Evolutionary conservation across 2,329 filamentous ascomycete genomes (phyloP).

Genomic region (Plenodomus lindquistii): DNA sequence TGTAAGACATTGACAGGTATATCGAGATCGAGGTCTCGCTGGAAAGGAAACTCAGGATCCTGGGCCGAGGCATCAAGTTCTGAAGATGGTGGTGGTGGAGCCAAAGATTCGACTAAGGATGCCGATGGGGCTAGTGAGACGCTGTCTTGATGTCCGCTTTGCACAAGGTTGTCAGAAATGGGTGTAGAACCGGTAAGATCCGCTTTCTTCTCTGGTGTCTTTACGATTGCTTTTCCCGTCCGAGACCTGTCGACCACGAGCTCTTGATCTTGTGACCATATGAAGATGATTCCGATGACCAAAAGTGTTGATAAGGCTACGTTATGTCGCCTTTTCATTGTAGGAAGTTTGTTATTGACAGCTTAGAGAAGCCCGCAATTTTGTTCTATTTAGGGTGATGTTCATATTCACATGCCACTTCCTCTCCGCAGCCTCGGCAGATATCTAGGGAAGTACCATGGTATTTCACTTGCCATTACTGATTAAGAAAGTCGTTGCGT

Average conservation of each 20-base stretch:
- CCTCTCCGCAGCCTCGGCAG: no score
- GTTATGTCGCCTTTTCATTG: constrained; percentile 12
- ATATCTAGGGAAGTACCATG: no score
- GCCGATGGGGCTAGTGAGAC: background rate
- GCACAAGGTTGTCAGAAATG: background rate
- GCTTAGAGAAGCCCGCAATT: background rate
- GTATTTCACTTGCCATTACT: no score
- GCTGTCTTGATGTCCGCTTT: background rate
- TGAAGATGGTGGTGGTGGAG: background rate
- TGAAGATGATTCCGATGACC: constrained; percentile 6
- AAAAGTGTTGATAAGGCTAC: constrained; percentile 9
- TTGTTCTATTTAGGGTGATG: background rate
- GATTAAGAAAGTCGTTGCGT: no score
- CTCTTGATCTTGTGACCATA: constrained; percentile 3
- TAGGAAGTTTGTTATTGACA: background rate
- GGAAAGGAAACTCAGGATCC: constrained; percentile 27
- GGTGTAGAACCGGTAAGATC: background rate
- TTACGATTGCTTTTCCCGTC: background rate
- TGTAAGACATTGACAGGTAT: constrained; percentile 22
- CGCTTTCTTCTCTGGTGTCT: background rate
- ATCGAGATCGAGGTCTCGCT: constrained; percentile 30
- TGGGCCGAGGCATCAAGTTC: background rate
- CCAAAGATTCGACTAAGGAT: background rate
- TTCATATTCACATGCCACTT: background rate
- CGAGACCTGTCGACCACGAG: background rate